These are phyloP conservation scores for Lobosporangium transversale DNA, from an alignment of 192 early-diverging fungal genomes.

Conservation along the genomic window DNA sequence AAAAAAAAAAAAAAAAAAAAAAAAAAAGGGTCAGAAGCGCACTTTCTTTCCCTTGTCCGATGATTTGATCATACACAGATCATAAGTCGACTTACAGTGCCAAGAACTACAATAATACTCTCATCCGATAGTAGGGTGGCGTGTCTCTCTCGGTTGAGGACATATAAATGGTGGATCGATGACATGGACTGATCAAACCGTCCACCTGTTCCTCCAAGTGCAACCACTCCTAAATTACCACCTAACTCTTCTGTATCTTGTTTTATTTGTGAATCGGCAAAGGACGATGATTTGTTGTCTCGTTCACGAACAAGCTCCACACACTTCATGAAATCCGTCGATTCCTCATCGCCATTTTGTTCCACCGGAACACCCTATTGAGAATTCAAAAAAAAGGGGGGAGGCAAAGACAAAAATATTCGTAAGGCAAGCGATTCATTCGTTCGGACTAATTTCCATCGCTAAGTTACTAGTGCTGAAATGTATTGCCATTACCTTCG, in stretches of 20 bases:
- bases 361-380: constrained; percentile 65
- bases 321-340: constrained; percentile 94
- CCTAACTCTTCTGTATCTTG: constrained; percentile 13
- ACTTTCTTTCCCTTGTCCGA: no score
- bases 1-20: constrained; percentile 1
- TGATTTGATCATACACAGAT: neutral
- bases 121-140: constrained; percentile 77
- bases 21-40: no score
- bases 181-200: constrained; percentile 92
- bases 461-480: no score
- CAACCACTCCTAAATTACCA: constrained; percentile 66
- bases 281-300: constrained; percentile 9
- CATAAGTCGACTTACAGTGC: constrained; percentile 56
- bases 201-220: constrained; percentile 83
- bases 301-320: constrained; percentile 58
- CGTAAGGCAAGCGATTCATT: no score
- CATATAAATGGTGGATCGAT: constrained; percentile 77
- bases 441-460: no score
- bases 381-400: neutral
- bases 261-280: neutral
- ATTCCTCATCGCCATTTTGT: constrained; percentile 58
- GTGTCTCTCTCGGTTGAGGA: constrained; percentile 66
- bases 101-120: constrained; percentile 77
- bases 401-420: neutral
- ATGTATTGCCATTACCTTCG: constrained; percentile 50